Percentiles rank a stretch among this genome's conserved stretches.
phyloP scores from a whole-genome alignment of 2,329 filamentous ascomycete genomes.

The Cylindrodendrum hubeiense region DNA sequence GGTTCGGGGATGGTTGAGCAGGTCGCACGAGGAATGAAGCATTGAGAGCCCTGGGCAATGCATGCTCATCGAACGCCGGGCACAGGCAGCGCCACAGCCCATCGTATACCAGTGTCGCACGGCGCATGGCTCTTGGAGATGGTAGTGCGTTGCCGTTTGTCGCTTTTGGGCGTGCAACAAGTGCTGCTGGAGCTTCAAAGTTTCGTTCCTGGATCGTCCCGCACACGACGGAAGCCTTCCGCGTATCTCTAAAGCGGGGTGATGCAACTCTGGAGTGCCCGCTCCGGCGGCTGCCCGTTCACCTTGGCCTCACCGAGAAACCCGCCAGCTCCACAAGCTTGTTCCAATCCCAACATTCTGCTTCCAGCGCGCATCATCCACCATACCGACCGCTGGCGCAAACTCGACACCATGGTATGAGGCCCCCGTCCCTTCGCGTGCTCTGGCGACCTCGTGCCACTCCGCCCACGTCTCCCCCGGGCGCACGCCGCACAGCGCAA shows the following conservation, averaged over 20 bases:
- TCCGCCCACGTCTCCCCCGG: neutral
- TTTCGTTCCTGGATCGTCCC: conserved; percentile 7
- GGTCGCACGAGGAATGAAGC: conserved; percentile 26
- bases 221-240: conserved; percentile 32
- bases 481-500: conserved; percentile 18
- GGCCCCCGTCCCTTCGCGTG: neutral
- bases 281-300: conserved; percentile 18
- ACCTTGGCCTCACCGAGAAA: conserved; percentile 43
- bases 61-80: conserved; percentile 62
- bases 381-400: conserved; percentile 35
- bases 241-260: conserved; percentile 35
- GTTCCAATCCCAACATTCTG: conserved; percentile 40
- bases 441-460: neutral
- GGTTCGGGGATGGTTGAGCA: conserved; percentile 5
- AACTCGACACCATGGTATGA: conserved; percentile 42
- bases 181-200: conserved; percentile 6
- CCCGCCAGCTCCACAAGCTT: conserved; percentile 42
- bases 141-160: neutral
- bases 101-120: conserved; percentile 58
- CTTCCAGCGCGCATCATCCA: conserved; percentile 39
- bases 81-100: conserved; percentile 75
- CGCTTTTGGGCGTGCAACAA: neutral
- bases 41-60: conserved; percentile 50
- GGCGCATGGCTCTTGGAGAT: conserved; percentile 42
- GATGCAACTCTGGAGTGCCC: conserved; percentile 40